Conservation (phyloP, 495 filamentous ascomycete species). For the Xylaria intraflava region DNA sequence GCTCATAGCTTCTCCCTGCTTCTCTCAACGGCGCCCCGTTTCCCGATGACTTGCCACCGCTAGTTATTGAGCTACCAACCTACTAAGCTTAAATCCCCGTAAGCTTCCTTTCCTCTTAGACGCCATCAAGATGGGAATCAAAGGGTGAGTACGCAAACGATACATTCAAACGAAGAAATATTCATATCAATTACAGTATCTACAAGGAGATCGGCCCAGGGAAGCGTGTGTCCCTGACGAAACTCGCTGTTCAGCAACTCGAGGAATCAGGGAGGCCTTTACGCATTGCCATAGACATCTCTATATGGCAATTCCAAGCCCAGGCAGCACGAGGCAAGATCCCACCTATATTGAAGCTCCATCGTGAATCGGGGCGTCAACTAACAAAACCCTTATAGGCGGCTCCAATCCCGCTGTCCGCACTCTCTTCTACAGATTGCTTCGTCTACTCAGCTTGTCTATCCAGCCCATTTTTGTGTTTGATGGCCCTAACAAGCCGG, state of each 20-base stretch:
- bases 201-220: conserved; percentile 83
- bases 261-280: conserved; percentile 65
- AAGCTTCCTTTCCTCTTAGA: neutral
- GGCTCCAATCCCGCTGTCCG: conserved; percentile 87
- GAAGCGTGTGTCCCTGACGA: conserved; percentile 73
- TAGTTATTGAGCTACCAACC: neutral
- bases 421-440: conserved; percentile 85
- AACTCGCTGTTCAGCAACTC: conserved; percentile 69
- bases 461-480: conserved; percentile 94
- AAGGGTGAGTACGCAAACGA: conserved; percentile 39
- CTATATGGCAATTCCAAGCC: conserved; percentile 95
- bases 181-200: conserved; percentile 51
- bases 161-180: neutral
- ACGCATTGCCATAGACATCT: conserved; percentile 86
- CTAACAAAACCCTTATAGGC: conserved; percentile 38
- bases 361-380: neutral
- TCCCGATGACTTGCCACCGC: neutral
- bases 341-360: neutral
- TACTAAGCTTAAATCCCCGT: neutral
- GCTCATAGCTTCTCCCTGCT: neutral
- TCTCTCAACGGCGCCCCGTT: neutral
- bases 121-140: conserved; percentile 50
- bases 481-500: conserved; percentile 83
- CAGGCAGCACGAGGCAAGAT: conserved; percentile 65
- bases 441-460: conserved; percentile 70